Conservation (phyloP, 2,329 filamentous ascomycete genomes). For the Thelonectria olida region DNA sequence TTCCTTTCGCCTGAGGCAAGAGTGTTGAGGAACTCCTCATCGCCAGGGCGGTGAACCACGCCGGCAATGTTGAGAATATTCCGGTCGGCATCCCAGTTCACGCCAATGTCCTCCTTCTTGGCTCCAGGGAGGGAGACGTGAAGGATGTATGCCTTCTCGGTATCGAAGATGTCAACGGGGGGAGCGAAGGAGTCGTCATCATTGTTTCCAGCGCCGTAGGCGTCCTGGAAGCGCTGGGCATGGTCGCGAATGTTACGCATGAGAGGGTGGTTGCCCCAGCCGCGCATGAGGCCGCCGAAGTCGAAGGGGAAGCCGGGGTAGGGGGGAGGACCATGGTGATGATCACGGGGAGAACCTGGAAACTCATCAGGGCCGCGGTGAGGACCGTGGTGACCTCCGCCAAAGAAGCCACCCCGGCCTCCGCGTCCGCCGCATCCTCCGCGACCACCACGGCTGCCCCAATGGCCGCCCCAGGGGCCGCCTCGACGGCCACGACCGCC, state of each 20-base stretch:
- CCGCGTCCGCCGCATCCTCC: slow-evolving; percentile 31
- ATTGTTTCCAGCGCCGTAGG: slow-evolving; percentile 21
- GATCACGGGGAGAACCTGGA: slow-evolving; percentile 30
- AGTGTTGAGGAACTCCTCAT: slow-evolving; percentile 73
- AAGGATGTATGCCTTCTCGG: slow-evolving; percentile 70
- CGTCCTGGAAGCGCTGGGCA: slow-evolving; percentile 39
- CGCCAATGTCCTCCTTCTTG: slow-evolving; percentile 79
- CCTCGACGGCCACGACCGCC: slow-evolving; percentile 30
- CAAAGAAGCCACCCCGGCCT: slow-evolving; percentile 32
- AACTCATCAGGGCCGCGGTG: slow-evolving; percentile 37
- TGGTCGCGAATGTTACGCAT: slow-evolving; percentile 53
- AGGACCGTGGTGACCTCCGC: slow-evolving; percentile 15
- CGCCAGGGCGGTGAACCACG: slow-evolving; percentile 76
- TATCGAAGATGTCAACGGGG: slow-evolving; percentile 80
- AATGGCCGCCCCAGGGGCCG: slow-evolving; percentile 1
- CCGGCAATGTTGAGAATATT: slow-evolving; percentile 73
- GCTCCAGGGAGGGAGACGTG: slow-evolving; percentile 83
- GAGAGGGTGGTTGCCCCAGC: slow-evolving; percentile 53
- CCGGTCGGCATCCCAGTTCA: slow-evolving; percentile 79
- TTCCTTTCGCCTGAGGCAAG: slow-evolving; percentile 73
- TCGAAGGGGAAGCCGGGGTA: slow-evolving; percentile 44
- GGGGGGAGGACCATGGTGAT: slow-evolving; percentile 24
- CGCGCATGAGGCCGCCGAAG: slow-evolving; percentile 50
- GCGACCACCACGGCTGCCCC: slow-evolving; percentile 30
- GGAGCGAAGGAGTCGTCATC: slow-evolving; percentile 63